These are phyloP conservation scores for Pseudozyma sp. DNA, from an alignment of 1,284 basidiomycete species.

Conservation along the genomic window DNA sequence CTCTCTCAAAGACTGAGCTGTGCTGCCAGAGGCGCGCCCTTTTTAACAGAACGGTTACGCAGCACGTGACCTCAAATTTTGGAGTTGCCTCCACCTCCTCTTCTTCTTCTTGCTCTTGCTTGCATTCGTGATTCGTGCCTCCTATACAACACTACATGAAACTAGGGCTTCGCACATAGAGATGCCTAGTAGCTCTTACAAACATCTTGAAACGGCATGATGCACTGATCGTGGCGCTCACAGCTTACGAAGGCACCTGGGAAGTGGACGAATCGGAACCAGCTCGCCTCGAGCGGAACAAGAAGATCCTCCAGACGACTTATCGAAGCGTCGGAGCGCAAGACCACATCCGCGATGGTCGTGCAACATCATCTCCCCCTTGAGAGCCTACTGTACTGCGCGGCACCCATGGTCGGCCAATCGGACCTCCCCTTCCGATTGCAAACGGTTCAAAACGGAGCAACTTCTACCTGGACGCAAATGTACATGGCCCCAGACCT, in stretches of 20 bases:
- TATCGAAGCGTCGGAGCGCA: not conserved
- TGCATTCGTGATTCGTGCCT: no score
- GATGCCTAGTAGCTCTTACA: no score
- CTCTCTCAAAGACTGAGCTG: conserved; percentile 21
- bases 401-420: conserved; percentile 64
- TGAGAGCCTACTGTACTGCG: conserved; percentile 41
- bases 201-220: no score
- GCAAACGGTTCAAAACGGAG: conserved; percentile 54
- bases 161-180: no score
- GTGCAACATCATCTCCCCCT: conserved; percentile 32
- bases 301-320: not conserved
- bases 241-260: no score
- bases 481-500: conserved; percentile 53
- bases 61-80: conserved; percentile 34
- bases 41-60: not conserved
- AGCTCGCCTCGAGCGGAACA: not conserved
- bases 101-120: conserved; percentile 6
- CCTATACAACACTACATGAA: no score
- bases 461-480: conserved; percentile 61
- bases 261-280: not conserved
- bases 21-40: conserved; percentile 19
- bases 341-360: conserved; percentile 8
- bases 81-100: not conserved
- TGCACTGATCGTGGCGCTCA: no score
- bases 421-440: conserved; percentile 62